Percentiles rank a stretch among this genome's conserved stretches.
Conservation (phyloP, 768 basidiomycete species). For the Tulasnella sp. region DNA sequence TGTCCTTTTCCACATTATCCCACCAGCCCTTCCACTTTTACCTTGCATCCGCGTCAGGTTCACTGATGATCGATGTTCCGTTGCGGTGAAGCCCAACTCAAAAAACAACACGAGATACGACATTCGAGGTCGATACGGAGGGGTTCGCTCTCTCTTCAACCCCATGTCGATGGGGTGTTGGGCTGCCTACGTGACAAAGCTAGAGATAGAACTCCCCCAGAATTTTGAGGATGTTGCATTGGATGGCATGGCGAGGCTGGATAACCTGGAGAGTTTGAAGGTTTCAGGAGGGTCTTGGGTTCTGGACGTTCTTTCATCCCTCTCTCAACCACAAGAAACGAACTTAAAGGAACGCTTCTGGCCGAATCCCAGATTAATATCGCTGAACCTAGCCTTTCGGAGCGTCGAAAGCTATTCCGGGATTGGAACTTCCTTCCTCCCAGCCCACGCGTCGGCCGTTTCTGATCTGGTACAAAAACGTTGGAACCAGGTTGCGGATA, state of each 20-base stretch:
- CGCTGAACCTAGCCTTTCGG: not conserved
- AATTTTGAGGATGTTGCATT: not conserved
- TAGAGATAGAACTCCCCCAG: not conserved
- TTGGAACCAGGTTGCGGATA: not conserved
- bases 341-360: not conserved
- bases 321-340: not conserved
- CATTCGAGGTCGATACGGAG: not conserved
- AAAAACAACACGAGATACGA: not conserved
- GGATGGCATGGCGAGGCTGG: not conserved
- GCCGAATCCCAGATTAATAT: not conserved
- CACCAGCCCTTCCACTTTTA: not conserved
- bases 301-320: not conserved
- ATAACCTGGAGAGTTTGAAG: not conserved
- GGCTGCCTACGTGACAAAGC: not conserved
- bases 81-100: not conserved
- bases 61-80: not conserved
- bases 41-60: constrained; percentile 9
- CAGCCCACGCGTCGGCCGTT: not conserved
- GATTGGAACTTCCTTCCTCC: not conserved
- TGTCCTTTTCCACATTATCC: not conserved
- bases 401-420: not conserved
- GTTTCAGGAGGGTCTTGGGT: not conserved
- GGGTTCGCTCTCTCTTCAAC: not conserved
- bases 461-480: not conserved
- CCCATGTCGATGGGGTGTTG: not conserved